Evolutionary conservation across 768 basidiomycete species (phyloP).

Genomic region (Kwoniella sp.): DNA sequence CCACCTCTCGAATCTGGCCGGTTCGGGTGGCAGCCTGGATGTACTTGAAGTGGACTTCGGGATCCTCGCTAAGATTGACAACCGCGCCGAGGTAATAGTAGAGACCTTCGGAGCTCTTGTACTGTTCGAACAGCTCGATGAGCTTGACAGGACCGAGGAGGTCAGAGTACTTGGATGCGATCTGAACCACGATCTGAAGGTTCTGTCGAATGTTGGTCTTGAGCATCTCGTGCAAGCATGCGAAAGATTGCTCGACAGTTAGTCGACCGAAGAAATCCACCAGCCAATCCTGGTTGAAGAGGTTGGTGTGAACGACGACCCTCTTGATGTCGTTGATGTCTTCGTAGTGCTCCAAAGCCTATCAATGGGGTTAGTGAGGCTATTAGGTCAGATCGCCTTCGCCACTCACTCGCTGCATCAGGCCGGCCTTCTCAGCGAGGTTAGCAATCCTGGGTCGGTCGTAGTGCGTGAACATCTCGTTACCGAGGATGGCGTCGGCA

Average conservation of each 20-base stretch:
- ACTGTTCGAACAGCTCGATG: slow-evolving; percentile 96
- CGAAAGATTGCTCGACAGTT: slow-evolving; percentile 95
- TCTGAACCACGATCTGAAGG: slow-evolving; percentile 90
- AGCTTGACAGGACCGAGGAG: slow-evolving; percentile 94
- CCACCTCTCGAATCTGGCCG: slow-evolving; percentile 96
- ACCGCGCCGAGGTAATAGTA: slow-evolving; percentile 98
- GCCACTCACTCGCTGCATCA: slow-evolving; percentile 74
- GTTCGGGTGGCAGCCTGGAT: slow-evolving; percentile 98
- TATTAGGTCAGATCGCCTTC: slow-evolving; percentile 1
- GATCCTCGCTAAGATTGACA: slow-evolving; percentile 92
- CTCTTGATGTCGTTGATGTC: slow-evolving; percentile 98
- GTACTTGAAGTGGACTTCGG: slow-evolving; percentile 99
- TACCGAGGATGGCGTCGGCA: slow-evolving; percentile 96
- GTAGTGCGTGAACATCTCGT: slow-evolving; percentile 97
- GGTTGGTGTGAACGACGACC: slow-evolving; percentile 84
- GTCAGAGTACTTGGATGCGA: slow-evolving; percentile 98
- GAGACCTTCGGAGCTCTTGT: slow-evolving; percentile 95
- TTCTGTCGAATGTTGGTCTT: slow-evolving; percentile 96
- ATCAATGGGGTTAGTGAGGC: slow-evolving; percentile 47
- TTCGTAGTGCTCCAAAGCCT: slow-evolving; percentile 98
- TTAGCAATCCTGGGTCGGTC: slow-evolving; percentile 96
- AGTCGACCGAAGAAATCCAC: slow-evolving; percentile 94
- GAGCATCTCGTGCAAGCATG: slow-evolving; percentile 95
- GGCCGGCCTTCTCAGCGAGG: slow-evolving; percentile 94
- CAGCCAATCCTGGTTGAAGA: slow-evolving; percentile 86